Conservation (phyloP, 768 basidiomycete genomes). For the Daedalea quercina region DNA sequence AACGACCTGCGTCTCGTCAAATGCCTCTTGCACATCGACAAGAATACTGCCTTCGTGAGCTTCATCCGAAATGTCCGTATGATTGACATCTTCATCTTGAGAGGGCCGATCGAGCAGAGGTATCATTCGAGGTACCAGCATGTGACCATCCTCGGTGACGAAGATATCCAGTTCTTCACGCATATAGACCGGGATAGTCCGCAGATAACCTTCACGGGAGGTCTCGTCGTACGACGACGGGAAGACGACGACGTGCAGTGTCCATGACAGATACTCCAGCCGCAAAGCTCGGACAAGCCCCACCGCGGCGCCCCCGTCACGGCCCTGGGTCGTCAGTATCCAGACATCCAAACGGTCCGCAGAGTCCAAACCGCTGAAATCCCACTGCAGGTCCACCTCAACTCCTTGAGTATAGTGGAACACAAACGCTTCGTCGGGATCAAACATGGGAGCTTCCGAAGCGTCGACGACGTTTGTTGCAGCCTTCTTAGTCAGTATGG, state of each 20-base stretch:
- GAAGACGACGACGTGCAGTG: constrained; percentile 24
- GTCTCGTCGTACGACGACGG: constrained; percentile 7
- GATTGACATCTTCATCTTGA: not conserved
- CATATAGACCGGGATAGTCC: not conserved
- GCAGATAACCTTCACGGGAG: not conserved
- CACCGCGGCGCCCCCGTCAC: constrained; percentile 22
- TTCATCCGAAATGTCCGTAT: not conserved
- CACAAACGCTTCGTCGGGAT: not conserved
- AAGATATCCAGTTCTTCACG: constrained; percentile 1
- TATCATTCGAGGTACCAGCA: not conserved
- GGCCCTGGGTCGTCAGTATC: not conserved
- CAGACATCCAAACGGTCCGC: not conserved
- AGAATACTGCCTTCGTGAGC: not conserved
- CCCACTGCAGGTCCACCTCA: constrained; percentile 15
- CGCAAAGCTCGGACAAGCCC: constrained; percentile 26
- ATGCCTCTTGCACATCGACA: too few species aligned
- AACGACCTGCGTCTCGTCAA: too few species aligned
- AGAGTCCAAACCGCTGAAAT: constrained; percentile 7
- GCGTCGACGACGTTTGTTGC: not conserved
- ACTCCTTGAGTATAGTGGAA: constrained; percentile 13
- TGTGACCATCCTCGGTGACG: not conserved
- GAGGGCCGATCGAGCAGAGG: not conserved
- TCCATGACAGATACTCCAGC: constrained; percentile 26
- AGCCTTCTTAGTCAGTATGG: too few species aligned
- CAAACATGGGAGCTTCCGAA: not conserved